Percentiles rank a stretch among this genome's conserved stretches.
Conservation (phyloP, 768 basidiomycete genomes). For the Lentinula detonsa region DNA sequence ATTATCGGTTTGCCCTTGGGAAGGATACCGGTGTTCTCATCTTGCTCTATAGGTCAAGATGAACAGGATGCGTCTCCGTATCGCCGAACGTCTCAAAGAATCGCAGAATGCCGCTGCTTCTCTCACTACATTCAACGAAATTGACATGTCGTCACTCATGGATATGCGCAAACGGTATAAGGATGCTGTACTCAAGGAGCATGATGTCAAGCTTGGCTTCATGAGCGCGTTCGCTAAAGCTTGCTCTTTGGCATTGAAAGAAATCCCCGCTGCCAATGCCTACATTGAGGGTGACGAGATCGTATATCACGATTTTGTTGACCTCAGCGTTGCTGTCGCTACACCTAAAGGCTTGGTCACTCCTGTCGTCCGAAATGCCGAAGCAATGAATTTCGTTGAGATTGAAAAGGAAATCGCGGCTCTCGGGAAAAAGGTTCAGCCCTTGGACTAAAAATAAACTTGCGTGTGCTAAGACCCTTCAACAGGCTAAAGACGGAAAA, state of each 20-base stretch:
- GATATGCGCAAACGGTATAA: slow-evolving; percentile 93
- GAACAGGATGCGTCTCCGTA: slow-evolving; percentile 97
- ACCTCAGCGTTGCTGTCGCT: slow-evolving; percentile 92
- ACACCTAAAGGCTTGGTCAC: slow-evolving; percentile 98
- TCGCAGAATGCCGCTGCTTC: slow-evolving; percentile 97
- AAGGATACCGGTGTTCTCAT: background rate
- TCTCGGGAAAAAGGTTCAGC: slow-evolving; percentile 72
- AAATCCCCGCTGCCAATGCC: slow-evolving; percentile 93
- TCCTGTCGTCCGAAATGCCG: slow-evolving; percentile 89
- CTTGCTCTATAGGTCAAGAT: slow-evolving; percentile 76
- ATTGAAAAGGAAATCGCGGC: slow-evolving; percentile 91
- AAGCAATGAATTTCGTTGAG: slow-evolving; percentile 78
- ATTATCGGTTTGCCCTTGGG: slow-evolving; percentile 14
- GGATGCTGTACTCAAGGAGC: slow-evolving; percentile 81
- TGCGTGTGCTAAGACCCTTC: background rate
- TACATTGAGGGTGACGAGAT: slow-evolving; percentile 93
- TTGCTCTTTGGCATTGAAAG: slow-evolving; percentile 73
- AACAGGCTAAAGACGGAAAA: slow-evolving; percentile 78
- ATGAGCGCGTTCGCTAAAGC: slow-evolving; percentile 97
- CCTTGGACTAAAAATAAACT: background rate
- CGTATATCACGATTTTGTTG: slow-evolving; percentile 88
- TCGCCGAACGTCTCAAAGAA: slow-evolving; percentile 95
- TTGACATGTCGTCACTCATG: slow-evolving; percentile 97
- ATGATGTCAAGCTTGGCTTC: slow-evolving; percentile 95
- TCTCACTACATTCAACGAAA: slow-evolving; percentile 98